phyloP scores from a whole-genome alignment of 1,284 basidiomycete species.

The Trametes pubescens region DNA sequence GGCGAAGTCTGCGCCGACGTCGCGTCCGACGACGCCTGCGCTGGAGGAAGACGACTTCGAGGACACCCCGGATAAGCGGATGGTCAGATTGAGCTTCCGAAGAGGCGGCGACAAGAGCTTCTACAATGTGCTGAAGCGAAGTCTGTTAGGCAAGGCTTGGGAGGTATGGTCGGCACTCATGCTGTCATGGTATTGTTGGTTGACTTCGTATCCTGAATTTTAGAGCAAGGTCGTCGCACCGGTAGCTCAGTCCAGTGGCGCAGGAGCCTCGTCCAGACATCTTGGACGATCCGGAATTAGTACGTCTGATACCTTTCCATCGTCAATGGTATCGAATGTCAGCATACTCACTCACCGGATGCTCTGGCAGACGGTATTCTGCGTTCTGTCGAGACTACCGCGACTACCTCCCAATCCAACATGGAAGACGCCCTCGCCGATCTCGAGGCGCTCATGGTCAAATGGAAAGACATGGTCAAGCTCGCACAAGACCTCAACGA shows the following conservation, averaged over 20 bases:
- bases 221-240: conserved; percentile 21
- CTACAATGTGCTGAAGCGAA: conserved; percentile 82
- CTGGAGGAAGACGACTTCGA: conserved; percentile 42
- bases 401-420: conserved; percentile 67
- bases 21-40: conserved; percentile 60
- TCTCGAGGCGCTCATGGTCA: conserved; percentile 90
- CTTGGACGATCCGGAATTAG: conserved; percentile 58
- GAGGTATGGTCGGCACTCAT: conserved; percentile 55
- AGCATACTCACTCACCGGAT: not conserved
- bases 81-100: conserved; percentile 87
- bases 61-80: conserved; percentile 39
- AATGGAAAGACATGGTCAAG: conserved; percentile 93
- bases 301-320: conserved; percentile 41
- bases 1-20: conserved; percentile 68
- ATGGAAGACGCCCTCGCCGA: conserved; percentile 88
- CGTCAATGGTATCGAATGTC: not conserved
- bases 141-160: conserved; percentile 85
- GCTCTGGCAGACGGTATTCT: conserved; percentile 77
- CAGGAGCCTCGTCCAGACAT: conserved; percentile 23
- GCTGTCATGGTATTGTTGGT: conserved; percentile 1
- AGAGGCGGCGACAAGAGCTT: conserved; percentile 90
- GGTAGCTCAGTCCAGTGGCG: conserved; percentile 4
- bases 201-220: not conserved
- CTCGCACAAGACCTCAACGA: conserved; percentile 90
- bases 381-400: conserved; percentile 73